Percentiles rank a stretch among this genome's conserved stretches.
These are phyloP conservation scores for Helianthus tuberosus DNA, from an alignment of 129 eudicot species.

Conservation along the genomic window DNA sequence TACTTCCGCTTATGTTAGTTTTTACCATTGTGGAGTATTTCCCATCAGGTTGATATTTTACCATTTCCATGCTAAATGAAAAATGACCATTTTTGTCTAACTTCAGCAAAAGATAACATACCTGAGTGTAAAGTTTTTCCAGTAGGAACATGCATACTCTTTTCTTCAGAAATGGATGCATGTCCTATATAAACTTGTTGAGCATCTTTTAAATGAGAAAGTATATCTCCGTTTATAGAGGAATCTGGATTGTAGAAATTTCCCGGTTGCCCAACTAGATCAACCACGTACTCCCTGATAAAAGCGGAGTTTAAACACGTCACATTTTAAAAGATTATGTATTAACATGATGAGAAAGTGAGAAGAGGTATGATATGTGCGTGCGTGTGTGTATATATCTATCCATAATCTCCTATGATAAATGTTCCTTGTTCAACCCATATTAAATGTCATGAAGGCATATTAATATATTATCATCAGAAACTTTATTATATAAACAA, in stretches of 20 bases:
- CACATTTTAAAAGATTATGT: not conserved
- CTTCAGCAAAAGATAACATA: constrained; percentile 1
- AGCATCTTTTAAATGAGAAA: constrained; percentile 55
- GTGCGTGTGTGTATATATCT: too few species aligned
- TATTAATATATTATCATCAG: not conserved
- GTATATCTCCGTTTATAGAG: constrained; percentile 66
- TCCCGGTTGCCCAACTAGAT: constrained; percentile 86
- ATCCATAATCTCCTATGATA: not conserved
- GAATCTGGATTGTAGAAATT: constrained; percentile 77
- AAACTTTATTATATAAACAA: not conserved
- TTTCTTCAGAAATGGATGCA: constrained; percentile 40
- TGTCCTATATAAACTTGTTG: constrained; percentile 48
- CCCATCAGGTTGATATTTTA: not conserved
- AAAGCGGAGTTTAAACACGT: not conserved
- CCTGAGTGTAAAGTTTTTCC: constrained; percentile 16
- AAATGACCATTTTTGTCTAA: not conserved
- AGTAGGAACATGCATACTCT: constrained; percentile 8
- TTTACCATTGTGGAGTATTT: too few species aligned
- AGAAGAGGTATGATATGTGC: not conserved
- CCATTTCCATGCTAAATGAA: constrained; percentile 11
- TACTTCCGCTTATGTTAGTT: too few species aligned
- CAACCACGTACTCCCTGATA: constrained; percentile 88
- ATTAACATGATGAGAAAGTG: not conserved
- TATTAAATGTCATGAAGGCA: not conserved
- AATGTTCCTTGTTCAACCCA: not conserved